A percentile compares a stretch with the other conserved stretches of the same genome.
Conservation (phyloP, 2,329 filamentous ascomycete genomes). For the Seiridium cupressi region DNA sequence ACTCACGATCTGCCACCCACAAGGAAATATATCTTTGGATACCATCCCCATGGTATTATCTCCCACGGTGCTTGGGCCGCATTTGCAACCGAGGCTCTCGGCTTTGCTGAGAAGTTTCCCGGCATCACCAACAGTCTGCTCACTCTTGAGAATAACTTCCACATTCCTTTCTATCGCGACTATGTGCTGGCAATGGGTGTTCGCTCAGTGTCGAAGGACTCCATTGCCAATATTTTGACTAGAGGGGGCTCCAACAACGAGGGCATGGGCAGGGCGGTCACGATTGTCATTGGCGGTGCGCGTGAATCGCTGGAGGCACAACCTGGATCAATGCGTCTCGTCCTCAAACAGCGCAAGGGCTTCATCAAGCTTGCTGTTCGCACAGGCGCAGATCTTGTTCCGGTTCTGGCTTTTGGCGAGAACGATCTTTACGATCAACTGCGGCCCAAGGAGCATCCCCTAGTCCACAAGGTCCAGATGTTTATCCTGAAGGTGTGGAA, state of each 20-base stretch:
- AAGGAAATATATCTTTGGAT: constrained; percentile 93
- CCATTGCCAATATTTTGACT: constrained; percentile 83
- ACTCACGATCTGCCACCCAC: constrained; percentile 75
- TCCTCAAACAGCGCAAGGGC: constrained; percentile 81
- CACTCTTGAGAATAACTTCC: constrained; percentile 95
- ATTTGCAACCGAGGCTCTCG: constrained; percentile 86
- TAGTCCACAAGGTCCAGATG: constrained; percentile 79
- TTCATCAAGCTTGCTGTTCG: constrained; percentile 93
- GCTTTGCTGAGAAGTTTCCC: constrained; percentile 84
- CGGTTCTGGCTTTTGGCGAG: constrained; percentile 89
- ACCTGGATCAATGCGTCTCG: constrained; percentile 72
- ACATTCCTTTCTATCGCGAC: constrained; percentile 89
- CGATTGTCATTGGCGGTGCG: constrained; percentile 91
- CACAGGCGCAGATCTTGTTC: constrained; percentile 90
- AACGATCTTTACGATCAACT: constrained; percentile 96
- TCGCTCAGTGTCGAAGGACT: constrained; percentile 85
- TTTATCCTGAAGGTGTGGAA: constrained; percentile 82
- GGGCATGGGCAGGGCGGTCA: constrained; percentile 93
- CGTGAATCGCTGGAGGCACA: constrained; percentile 87
- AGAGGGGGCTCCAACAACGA: constrained; percentile 74
- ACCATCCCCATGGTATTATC: constrained; percentile 97
- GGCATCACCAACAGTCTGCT: constrained; percentile 92
- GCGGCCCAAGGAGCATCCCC: constrained; percentile 71
- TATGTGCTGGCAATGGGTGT: constrained; percentile 89
- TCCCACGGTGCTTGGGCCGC: constrained; percentile 92